phyloP scores from a whole-genome alignment of 352 stramenopile species.

The Aphanomyces astaci region DNA sequence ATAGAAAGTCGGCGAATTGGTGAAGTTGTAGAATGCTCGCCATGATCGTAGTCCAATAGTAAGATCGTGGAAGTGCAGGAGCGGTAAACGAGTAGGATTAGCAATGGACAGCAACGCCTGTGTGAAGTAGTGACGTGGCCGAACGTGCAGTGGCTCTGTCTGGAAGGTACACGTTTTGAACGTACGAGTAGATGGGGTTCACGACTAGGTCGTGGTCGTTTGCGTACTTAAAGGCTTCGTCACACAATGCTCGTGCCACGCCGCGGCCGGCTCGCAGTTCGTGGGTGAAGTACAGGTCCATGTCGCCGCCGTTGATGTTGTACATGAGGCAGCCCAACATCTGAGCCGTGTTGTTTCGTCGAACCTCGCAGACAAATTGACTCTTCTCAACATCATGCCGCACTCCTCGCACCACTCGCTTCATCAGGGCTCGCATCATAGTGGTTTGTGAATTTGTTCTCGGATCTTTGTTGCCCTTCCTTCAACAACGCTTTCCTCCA shows the following conservation, averaged over 20 bases:
- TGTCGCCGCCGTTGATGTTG: not conserved
- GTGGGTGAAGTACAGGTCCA: slow-evolving; percentile 6
- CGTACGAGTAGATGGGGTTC: not conserved
- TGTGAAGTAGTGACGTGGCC: not conserved
- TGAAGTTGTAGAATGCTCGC: too few species aligned
- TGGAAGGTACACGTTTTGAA: not conserved
- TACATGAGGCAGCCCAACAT: slow-evolving; percentile 9
- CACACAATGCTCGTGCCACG: slow-evolving; percentile 10
- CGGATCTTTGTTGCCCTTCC: too few species aligned
- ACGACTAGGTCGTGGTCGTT: not conserved
- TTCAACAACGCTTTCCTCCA: not conserved
- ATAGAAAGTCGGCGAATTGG: too few species aligned
- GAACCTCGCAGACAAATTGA: slow-evolving; percentile 11
- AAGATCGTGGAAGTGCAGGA: too few species aligned
- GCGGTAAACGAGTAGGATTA: not conserved
- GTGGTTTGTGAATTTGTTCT: not conserved
- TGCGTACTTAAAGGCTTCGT: slow-evolving; percentile 16
- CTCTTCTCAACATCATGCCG: not conserved
- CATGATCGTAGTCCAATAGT: too few species aligned
- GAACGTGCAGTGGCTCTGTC: not conserved
- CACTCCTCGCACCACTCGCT: not conserved
- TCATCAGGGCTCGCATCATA: not conserved
- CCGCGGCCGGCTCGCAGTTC: slow-evolving; percentile 5
- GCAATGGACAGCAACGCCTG: not conserved
- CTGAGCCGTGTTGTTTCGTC: not conserved